Base-by-base conservation (phyloP, 805 yeast genomes). In the Teunomyces barrocoloradensis region DNA sequence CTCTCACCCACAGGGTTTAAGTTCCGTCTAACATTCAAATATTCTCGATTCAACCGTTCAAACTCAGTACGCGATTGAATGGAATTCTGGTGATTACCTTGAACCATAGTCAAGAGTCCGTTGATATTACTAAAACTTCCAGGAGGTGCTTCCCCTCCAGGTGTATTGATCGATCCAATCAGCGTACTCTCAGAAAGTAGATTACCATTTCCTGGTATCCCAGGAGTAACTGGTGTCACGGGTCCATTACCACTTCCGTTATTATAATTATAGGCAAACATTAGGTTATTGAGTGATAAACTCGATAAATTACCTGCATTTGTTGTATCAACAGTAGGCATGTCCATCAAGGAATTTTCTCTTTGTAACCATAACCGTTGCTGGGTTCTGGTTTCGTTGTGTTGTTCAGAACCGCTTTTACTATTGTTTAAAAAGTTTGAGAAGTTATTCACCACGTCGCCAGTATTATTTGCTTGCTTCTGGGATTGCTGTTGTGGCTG, bases 311-410 rank as follows among this genome's bases (percentile, higher is more conserved):
- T 72, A 17, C 65, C 58, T 37, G 64, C 48, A 30, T 61, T 62
- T 35, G 53, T 53, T 9, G 65, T 50, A 49, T 70, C 75, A 42
- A 59, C 30, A 29, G 60, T 59, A 3, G 68, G 69, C 44, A 83
- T 64, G 60, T 85, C 91, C 67, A 84, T 69, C 36, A 85, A 68
- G 2, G 88, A 81, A 56, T 80, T 84, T 54, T 87, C 92, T 53
- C 92, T 73, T 62, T 87, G 96, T 29, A 89, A 69, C 96, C 96
- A 88, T 44, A 89, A 74, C 52, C 84, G 78, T 59, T 87, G 94
- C 59, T 89, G 96, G 0, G 96, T 87, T 66, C 96, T 74, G 1
- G 88, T 82, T 50, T 83, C 87, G 27, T 32, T 47, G 3, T 44
- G 46, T 15, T 50, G 53, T 23, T 41, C 42, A 5, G 49, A 35